Conservation (phyloP, 2,329 filamentous ascomycete genomes). For the Rhinocladiella mackenziei region DNA sequence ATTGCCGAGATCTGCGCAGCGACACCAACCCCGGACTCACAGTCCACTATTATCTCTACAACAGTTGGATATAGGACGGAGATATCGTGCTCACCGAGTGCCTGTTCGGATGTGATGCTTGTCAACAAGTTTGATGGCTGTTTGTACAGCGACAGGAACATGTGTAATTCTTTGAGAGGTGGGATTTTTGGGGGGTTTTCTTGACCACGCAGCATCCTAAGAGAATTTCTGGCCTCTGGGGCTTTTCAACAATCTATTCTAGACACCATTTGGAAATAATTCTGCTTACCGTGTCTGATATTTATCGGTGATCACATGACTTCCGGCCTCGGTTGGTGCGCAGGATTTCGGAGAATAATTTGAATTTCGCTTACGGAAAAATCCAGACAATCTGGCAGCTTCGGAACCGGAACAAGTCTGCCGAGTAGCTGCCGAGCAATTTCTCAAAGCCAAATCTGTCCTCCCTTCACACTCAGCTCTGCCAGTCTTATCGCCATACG, state of each 20-base stretch:
- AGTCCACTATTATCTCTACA: constrained; percentile 12
- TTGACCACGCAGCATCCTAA: no score
- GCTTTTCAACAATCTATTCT: no score
- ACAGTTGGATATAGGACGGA: constrained; percentile 15
- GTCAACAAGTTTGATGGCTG: constrained; percentile 15
- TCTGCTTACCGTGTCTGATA: no score
- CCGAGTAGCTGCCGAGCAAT: background rate
- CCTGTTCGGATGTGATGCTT: constrained; percentile 15
- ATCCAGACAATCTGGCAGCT: background rate
- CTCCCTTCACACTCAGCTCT: background rate
- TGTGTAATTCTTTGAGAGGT: constrained; percentile 12
- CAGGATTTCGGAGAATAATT: no score
- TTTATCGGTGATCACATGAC: no score
- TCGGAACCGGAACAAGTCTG: constrained; percentile 1
- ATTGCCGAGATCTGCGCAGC: constrained; percentile 19
- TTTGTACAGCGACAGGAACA: constrained; percentile 8
- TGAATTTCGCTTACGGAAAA: background rate
- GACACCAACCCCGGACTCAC: constrained; percentile 14
- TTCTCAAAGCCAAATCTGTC: constrained; percentile 4
- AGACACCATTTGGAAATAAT: no score
- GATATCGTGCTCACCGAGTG: constrained; percentile 21
- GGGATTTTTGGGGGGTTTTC: no score
- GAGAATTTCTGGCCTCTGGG: no score
- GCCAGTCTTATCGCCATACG: background rate
- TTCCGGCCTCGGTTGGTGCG: no score